Percentiles rank a stretch among this genome's conserved stretches.
Conservation (phyloP, 192 early-diverging fungal genomes). For the Spizellomyces sp. region DNA sequence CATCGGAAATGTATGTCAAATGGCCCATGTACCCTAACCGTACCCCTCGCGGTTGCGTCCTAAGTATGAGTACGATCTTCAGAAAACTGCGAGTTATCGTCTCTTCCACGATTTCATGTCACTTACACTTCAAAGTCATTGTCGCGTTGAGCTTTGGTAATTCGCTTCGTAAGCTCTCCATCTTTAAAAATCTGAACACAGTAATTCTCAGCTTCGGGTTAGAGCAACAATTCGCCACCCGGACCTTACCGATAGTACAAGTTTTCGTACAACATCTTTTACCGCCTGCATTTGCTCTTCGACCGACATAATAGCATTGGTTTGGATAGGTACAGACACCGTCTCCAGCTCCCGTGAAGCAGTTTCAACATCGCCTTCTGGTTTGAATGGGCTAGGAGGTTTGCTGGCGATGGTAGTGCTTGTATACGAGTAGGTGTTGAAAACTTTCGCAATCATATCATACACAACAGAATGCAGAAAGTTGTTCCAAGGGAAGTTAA, state of each 20-base stretch:
- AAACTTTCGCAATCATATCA: slow-evolving; percentile 98
- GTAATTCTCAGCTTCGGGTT: too few species aligned
- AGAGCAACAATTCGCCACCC: too few species aligned
- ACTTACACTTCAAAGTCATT: slow-evolving; percentile 83
- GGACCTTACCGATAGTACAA: slow-evolving; percentile 51
- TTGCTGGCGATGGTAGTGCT: slow-evolving; percentile 33
- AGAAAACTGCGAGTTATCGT: background rate
- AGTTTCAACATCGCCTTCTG: slow-evolving; percentile 8
- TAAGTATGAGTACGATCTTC: slow-evolving; percentile 24
- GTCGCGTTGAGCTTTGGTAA: slow-evolving; percentile 78
- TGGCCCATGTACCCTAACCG: slow-evolving; percentile 99
- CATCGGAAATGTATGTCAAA: slow-evolving; percentile 95
- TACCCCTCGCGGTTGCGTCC: slow-evolving; percentile 82
- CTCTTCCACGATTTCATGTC: slow-evolving; percentile 1
- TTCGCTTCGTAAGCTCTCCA: slow-evolving; percentile 80
- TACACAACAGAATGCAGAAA: slow-evolving; percentile 98
- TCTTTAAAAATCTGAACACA: slow-evolving; percentile 72
- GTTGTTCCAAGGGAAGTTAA: slow-evolving; percentile 96
- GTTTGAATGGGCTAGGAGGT: slow-evolving; percentile 13
- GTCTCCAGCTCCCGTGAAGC: background rate
- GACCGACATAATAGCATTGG: background rate
- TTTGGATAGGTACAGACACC: too few species aligned
- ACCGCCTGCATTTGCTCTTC: slow-evolving; percentile 51
- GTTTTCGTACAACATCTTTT: slow-evolving; percentile 46
- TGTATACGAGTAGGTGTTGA: slow-evolving; percentile 83